Base-by-base conservation (phyloP, 495 filamentous ascomycete species). In the Aspergillus nanangensis region DNA sequence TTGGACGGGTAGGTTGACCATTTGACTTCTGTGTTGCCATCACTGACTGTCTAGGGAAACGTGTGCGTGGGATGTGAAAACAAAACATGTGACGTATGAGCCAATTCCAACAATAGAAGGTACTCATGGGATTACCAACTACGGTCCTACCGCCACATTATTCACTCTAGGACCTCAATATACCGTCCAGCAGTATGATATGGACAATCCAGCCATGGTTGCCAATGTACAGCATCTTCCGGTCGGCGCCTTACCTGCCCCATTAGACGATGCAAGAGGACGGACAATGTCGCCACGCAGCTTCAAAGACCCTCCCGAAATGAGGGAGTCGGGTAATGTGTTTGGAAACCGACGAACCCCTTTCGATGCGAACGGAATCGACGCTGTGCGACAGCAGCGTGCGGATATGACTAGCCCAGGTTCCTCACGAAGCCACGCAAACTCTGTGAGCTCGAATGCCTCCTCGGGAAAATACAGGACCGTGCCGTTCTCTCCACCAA, bases 1-100 rank as follows among this genome's bases (percentile, higher is more conserved):
- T 81, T 90, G 7, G 90, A 96, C 66, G 81, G 87, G 92, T 96
- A 69, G 73, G 89, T 78, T 50, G n/a, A 27, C 11, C n/a, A n/a
- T 7, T 24, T 29, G 11, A 22, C 20, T 8, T 21, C 2, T 24
- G 14, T 38, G 35, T 27, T 23, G n/a, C 19, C 10, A 5, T 39
- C 15, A 33, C 21, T 45, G 13, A 18, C 17, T 14, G 24, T 37
- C 17, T 58, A 98, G 93, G 41, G 86, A 93, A 72, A 95, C 91
- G 43, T 83, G 85, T 57, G 81, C 88, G 29, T 97, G 93, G 92
- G 93, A 98, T 75, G 93, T 98, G 46, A 78, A 90, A 52, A 98
- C 94, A 8, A 98, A 97, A 61, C 86, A 92, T 51, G 87, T 96
- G 46, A 85, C 90, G 11, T 95, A 80, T 64, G 90, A 95, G 51